Base-by-base conservation (phyloP, 2,329 filamentous ascomycete species). In the Aspergillus aculeatus region DNA sequence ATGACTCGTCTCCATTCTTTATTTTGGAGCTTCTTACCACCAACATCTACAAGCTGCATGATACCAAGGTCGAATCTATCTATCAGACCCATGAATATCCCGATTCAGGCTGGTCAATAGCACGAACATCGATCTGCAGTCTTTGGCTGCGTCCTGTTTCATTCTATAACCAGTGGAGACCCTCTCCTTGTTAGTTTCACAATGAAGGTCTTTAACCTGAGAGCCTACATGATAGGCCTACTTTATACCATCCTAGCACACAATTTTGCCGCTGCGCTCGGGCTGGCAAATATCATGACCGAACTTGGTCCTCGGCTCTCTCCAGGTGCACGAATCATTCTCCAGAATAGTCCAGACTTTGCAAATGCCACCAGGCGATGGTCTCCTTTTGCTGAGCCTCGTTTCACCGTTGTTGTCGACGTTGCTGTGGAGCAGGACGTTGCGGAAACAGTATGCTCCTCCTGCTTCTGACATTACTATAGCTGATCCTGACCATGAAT, bases 351-450 rank as follows among this genome's bases (percentile, higher is more conserved):
- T 12, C 32, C 48, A 1, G 23, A 26, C 5, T 65, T 61, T 11
- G 50, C 32, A 2, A n/a, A 47, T 35, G 63, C 63, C 2, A 63
- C 57, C 4, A 31, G 26, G 2, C 49, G 63, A 47, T 63, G 61
- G 61, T 65, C 63, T 6, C 9, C 56, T 2, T 65, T 51, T 12
- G 26, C 51, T 10, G n/a, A 41, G 6, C 61, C 63, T 0, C 58
- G 57, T 31, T 53, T 63, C 21, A 65, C 52, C 1, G 52, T 61
- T 5, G 63, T 63, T n/a, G 61, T 65, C 16, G 55, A 62, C 29
- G 57, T 63, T 3, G 61, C 61, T 2, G 52, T 53, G 12, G 26
- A 57, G 29, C 47, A 58, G 32, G 55, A 65, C 41, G 61, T 60
- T 57, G 63, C 61, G 24, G 52, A 32, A 38, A 57, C 63, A 19